phyloP scores from a whole-genome alignment of 257 asterid genomes.

The Osmanthus fragrans region DNA sequence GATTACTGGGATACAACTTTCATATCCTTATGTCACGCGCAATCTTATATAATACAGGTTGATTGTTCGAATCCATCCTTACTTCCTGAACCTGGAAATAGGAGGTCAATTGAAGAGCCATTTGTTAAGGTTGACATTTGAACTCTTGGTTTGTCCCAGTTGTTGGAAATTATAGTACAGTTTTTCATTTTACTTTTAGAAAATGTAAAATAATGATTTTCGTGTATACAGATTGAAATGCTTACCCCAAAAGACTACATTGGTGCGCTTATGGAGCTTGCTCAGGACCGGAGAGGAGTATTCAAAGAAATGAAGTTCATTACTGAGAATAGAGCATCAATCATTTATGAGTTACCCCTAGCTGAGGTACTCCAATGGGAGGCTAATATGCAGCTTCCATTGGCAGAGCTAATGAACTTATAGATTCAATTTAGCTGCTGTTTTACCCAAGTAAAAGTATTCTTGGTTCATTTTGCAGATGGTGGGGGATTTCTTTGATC shows the following conservation, averaged over 20 bases:
- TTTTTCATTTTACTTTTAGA: slow-evolving; percentile 24
- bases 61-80: slow-evolving; percentile 95
- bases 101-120: slow-evolving; percentile 93
- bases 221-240: slow-evolving; percentile 71
- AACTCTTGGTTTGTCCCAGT: slow-evolving; percentile 1
- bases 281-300: slow-evolving; percentile 96
- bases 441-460: slow-evolving; percentile 10
- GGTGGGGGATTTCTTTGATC: slow-evolving; percentile 99
- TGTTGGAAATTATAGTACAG: slow-evolving; percentile 13
- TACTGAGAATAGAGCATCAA: slow-evolving; percentile 78
- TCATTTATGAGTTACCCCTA: slow-evolving; percentile 77
- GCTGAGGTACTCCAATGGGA: slow-evolving; percentile 73
- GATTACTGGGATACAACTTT: neutral
- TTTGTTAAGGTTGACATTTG: slow-evolving; percentile 68
- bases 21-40: slow-evolving; percentile 16
- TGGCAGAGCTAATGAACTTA: slow-evolving; percentile 6
- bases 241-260: slow-evolving; percentile 94
- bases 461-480: slow-evolving; percentile 57
- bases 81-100: slow-evolving; percentile 95
- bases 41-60: slow-evolving; percentile 49
- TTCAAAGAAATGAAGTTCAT: slow-evolving; percentile 93
- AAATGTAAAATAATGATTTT: slow-evolving; percentile 27
- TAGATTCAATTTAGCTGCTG: slow-evolving; percentile 21
- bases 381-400: slow-evolving; percentile 21
- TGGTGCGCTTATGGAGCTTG: slow-evolving; percentile 97